Percentiles rank a stretch among this genome's conserved stretches.
Evolutionary conservation across 495 filamentous ascomycete genomes (phyloP).

Genomic region (Astrothelium subdiscretum): DNA sequence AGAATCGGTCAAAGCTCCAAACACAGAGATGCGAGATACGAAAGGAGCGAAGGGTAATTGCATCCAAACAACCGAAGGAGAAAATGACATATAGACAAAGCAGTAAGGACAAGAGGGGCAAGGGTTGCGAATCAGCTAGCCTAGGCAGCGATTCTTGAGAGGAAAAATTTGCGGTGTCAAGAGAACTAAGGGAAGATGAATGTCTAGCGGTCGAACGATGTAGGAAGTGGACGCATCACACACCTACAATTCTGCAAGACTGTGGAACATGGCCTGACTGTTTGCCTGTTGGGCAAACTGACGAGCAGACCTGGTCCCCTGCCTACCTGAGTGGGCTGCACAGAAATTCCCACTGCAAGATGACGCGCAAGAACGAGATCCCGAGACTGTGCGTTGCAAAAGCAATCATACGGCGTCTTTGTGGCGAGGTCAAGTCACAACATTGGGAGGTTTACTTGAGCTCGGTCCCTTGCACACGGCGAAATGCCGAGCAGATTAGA

Average conservation of each 20-base stretch:
- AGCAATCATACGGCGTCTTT: not conserved
- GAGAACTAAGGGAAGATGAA: not conserved
- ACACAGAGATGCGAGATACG: not conserved
- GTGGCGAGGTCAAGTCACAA: not conserved
- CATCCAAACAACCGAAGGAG: not conserved
- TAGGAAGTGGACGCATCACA: no score
- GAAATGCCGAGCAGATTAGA: not conserved
- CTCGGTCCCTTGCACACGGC: not conserved
- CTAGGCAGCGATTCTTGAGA: not conserved
- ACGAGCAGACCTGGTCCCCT: no score
- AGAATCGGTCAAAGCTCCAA: not conserved
- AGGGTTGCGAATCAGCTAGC: not conserved
- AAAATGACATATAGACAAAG: not conserved
- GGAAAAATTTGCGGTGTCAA: not conserved
- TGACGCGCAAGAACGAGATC: no score
- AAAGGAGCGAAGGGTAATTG: not conserved
- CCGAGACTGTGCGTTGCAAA: not conserved
- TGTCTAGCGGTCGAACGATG: no score
- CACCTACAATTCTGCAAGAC: constrained; percentile 34
- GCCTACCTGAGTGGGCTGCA: no score
- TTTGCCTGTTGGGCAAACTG: no score
- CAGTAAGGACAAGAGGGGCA: not conserved
- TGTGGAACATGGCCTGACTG: no score
- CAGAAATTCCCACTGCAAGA: not conserved
- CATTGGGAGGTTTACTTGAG: no score